These are phyloP conservation scores for Aureobasidium sp. DNA, from an alignment of 2,329 filamentous ascomycete genomes.

Conservation along the genomic window DNA sequence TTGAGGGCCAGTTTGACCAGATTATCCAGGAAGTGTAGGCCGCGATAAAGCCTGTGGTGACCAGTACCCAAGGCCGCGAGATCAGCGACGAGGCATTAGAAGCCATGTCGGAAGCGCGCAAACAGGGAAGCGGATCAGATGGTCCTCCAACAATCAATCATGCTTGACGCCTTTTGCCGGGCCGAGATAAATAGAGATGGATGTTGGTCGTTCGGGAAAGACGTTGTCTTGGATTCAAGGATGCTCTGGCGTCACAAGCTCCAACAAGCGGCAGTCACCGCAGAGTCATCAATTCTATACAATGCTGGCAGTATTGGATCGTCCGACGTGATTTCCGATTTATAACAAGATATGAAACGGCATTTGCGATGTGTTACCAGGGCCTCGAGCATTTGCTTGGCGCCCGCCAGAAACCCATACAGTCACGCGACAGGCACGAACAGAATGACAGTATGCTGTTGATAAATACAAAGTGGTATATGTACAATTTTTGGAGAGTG, in stretches of 20 bases:
- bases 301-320: background rate
- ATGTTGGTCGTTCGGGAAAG: background rate
- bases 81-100: constrained; percentile 7
- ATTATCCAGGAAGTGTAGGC: constrained; percentile 53
- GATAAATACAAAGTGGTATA: constrained; percentile 6
- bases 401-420: background rate
- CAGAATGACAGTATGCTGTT: background rate
- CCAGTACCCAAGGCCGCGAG: constrained; percentile 45
- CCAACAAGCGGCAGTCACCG: background rate
- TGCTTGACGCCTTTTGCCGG: background rate
- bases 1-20: constrained; percentile 37
- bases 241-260: background rate
- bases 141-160: constrained; percentile 4
- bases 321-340: background rate
- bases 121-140: background rate
- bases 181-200: background rate
- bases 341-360: background rate
- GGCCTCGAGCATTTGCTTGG: background rate
- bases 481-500: background rate
- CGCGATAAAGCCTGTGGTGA: constrained; percentile 51
- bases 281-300: no score
- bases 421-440: background rate
- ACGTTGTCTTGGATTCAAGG: background rate
- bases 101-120: background rate
- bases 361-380: background rate